Base-by-base conservation (phyloP, 176 grass and related monocot species). In the Aegilops tauschii region DNA sequence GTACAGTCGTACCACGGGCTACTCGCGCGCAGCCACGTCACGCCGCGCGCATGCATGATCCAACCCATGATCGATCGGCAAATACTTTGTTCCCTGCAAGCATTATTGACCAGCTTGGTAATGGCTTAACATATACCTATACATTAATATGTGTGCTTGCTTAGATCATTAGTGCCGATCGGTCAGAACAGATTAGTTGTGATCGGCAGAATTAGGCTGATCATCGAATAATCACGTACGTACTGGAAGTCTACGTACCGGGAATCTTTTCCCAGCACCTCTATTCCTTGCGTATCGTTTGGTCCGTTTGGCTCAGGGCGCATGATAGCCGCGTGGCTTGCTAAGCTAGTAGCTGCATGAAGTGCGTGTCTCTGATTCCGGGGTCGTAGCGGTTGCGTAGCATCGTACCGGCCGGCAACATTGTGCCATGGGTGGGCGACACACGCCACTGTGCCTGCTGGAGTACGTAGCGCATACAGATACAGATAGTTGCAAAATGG, bases 401-500 rank as follows among this genome's bases (percentile, higher is more conserved):
- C 66, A 42, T 32, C 66, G 40, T 61, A 82, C n/a, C 34, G 39
- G 16, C 47, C 80, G 47, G 67, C 89, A 80, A 12, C 2, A 2
- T 0, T 84, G 89, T 9, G 80, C 14, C 89, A 65, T 80, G 68
- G 85, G 20, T 31, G 76, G 76, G 85, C 76, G 47, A 87, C 89
- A 87, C 73, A 0, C 64, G 56, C 56, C 56, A 20, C 6, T 59
- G 18, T 59, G 56, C 18, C 56, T 21, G 18, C 14, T 13, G 58
- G 73, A 54, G 17, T 11, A 25, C 23, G 23, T 25, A 14, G 28
- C 8, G 4, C 8, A 45, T 42, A 82, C 12, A 45, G 11, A 44
- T 11, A 44, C 42, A 4, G 11, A 47, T 79, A 61, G 31, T 8
- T 64, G 37, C 29, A 6, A 30, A 50, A 5, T 44, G 30, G 29